phyloP scores from a whole-genome alignment of 805 yeast species.

The Yamadazyma sp. region DNA sequence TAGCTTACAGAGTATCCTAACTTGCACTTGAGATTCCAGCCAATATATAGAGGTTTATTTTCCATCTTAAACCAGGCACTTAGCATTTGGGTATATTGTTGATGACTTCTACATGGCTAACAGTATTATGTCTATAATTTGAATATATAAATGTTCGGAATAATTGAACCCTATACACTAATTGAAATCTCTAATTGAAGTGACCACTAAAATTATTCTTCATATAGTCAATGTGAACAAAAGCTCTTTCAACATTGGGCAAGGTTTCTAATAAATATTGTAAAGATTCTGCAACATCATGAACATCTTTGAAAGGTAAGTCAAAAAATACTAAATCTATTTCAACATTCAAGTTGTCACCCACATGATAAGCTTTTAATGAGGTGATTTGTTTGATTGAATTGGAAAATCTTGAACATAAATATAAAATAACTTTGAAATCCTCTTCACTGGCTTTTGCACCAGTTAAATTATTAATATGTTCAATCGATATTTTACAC shows the following conservation, averaged over 20 bases:
- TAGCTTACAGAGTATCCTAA: no score
- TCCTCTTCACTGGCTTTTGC: conserved; percentile 63
- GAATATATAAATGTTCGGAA: background rate
- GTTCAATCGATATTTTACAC: conserved; percentile 64
- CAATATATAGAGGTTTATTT: no score
- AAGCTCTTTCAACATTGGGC: conserved; percentile 76
- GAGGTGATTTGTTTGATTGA: conserved; percentile 62
- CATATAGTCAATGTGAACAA: conserved; percentile 73
- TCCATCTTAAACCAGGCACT: no score
- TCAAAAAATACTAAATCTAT: conserved; percentile 61
- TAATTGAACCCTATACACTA: background rate
- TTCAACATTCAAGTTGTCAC: conserved; percentile 73
- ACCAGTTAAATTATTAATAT: conserved; percentile 72
- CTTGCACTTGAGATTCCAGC: no score
- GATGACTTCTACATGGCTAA: no score
- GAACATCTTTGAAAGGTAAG: conserved; percentile 60
- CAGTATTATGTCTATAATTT: background rate
- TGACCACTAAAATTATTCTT: conserved; percentile 43
- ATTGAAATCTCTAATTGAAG: conserved; percentile 11
- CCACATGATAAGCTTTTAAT: conserved; percentile 72
- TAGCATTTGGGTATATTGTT: no score
- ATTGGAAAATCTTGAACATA: conserved; percentile 67
- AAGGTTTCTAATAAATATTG: conserved; percentile 78
- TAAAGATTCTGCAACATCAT: conserved; percentile 77
- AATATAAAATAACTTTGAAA: conserved; percentile 62